Evolutionary conservation across 1,284 basidiomycete species (phyloP).

Genomic region (Volvariella volvacea): DNA sequence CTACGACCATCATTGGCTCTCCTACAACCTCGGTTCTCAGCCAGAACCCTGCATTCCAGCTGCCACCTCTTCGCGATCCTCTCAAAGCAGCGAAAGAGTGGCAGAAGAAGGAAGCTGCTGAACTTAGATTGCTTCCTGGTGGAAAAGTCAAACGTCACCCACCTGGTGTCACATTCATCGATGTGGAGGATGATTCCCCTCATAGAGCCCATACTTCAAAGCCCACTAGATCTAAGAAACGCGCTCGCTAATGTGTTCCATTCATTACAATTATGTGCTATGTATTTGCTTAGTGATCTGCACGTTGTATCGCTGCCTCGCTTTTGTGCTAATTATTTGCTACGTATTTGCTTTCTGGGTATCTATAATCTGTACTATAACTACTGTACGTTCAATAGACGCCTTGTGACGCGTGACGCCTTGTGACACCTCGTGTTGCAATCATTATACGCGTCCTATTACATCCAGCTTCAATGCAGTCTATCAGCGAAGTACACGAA

Average conservation of each 20-base stretch:
- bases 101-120: slow-evolving; percentile 36
- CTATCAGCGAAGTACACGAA: too few species aligned
- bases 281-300: not conserved
- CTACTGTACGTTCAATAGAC: slow-evolving; percentile 2
- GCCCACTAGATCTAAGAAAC: slow-evolving; percentile 1
- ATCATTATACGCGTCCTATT: too few species aligned
- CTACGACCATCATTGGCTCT: slow-evolving; percentile 56
- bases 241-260: not conserved
- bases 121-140: slow-evolving; percentile 8
- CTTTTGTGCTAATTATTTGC: slow-evolving; percentile 5
- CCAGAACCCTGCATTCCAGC: slow-evolving; percentile 41
- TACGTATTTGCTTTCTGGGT: too few species aligned
- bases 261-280: not conserved
- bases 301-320: too few species aligned
- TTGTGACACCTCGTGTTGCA: slow-evolving; percentile 11
- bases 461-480: too few species aligned
- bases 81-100: slow-evolving; percentile 57
- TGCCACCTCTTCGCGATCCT: slow-evolving; percentile 58
- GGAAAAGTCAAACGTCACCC: slow-evolving; percentile 9
- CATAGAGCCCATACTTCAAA: slow-evolving; percentile 2
- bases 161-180: slow-evolving; percentile 7
- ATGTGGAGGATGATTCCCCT: slow-evolving; percentile 7
- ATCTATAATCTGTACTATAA: too few species aligned
- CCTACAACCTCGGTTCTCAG: slow-evolving; percentile 65
- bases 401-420: slow-evolving; percentile 2